A percentile compares a stretch with the other conserved stretches of the same genome.
Evolutionary conservation across 129 eudicot genomes (phyloP).

Genomic region (Artemisia tridentata): DNA sequence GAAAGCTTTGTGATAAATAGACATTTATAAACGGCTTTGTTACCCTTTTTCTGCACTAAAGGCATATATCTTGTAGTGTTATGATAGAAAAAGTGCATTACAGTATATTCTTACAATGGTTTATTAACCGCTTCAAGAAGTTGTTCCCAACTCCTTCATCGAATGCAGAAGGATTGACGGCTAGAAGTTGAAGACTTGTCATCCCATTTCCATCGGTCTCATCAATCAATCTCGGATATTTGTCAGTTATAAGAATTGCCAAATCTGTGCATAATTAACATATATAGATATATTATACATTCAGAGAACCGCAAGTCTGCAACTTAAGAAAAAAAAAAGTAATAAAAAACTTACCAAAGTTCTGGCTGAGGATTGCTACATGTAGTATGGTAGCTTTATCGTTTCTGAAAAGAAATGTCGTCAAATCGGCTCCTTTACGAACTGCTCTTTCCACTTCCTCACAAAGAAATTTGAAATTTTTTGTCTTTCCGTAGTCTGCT

Average conservation of each 20-base stretch:
- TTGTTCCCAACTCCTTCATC: not conserved
- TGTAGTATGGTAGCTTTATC: constrained; percentile 31
- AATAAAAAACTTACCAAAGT: constrained; percentile 33
- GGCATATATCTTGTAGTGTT: too few relatives aligned
- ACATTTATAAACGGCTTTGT: not conserved
- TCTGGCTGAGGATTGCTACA: constrained; percentile 22
- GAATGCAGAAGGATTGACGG: constrained; percentile 34
- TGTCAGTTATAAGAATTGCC: constrained; percentile 27
- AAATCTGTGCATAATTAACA: constrained; percentile 20
- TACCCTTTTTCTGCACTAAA: too few relatives aligned
- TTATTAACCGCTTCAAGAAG: constrained; percentile 9
- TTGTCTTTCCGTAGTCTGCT: constrained; percentile 24
- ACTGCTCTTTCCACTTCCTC: constrained; percentile 4
- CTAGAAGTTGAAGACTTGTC: constrained; percentile 41
- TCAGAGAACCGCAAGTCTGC: too few relatives aligned
- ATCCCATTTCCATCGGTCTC: constrained; percentile 32
- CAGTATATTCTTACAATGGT: not conserved
- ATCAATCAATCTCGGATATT: constrained; percentile 4
- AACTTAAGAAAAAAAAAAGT: not conserved
- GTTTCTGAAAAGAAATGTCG: constrained; percentile 10
- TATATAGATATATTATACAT: not conserved
- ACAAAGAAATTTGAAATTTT: constrained; percentile 18
- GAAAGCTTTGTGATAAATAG: too few relatives aligned
- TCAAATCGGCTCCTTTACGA: constrained; percentile 4
- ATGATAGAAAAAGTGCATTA: too few relatives aligned